Evolutionary conservation across 2,329 filamentous ascomycete species (phyloP).

Genomic region (Xylariaceae sp.): DNA sequence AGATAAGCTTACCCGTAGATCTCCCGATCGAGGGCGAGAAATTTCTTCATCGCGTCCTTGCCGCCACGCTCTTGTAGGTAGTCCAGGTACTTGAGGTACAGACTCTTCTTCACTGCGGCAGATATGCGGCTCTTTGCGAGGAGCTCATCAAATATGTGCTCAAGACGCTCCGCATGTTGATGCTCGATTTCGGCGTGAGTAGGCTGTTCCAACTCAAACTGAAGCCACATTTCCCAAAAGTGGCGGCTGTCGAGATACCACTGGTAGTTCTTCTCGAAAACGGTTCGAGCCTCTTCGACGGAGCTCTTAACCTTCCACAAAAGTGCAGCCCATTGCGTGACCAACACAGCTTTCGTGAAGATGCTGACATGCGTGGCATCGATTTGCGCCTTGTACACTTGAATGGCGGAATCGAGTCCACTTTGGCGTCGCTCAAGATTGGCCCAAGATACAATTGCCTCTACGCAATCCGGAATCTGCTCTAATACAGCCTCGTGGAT

Average conservation of each 20-base stretch:
- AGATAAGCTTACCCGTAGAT: slow-evolving; percentile 69
- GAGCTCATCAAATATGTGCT: slow-evolving; percentile 73
- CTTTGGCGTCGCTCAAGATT: slow-evolving; percentile 80
- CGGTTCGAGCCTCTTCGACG: slow-evolving; percentile 72
- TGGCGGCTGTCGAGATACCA: slow-evolving; percentile 80
- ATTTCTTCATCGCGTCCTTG: slow-evolving; percentile 81
- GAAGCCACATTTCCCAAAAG: slow-evolving; percentile 87
- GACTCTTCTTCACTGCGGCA: slow-evolving; percentile 63
- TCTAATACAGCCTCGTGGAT: slow-evolving; percentile 80
- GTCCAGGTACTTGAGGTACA: slow-evolving; percentile 73
- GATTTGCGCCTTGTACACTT: slow-evolving; percentile 77
- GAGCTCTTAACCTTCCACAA: slow-evolving; percentile 85
- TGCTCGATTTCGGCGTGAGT: slow-evolving; percentile 61
- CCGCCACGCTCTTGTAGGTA: slow-evolving; percentile 81
- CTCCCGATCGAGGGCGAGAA: slow-evolving; percentile 76
- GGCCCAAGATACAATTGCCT: slow-evolving; percentile 83
- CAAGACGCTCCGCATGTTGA: slow-evolving; percentile 68
- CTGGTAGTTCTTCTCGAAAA: slow-evolving; percentile 78
- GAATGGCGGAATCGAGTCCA: slow-evolving; percentile 79
- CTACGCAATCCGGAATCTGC: slow-evolving; percentile 73
- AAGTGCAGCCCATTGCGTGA: slow-evolving; percentile 82
- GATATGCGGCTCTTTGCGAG: slow-evolving; percentile 69
- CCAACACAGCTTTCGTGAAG: slow-evolving; percentile 79
- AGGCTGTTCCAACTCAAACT: slow-evolving; percentile 84
- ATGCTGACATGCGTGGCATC: slow-evolving; percentile 67